Evolutionary conservation across 1,284 basidiomycete species (phyloP).

Genomic region (Ustilago xerochloae): DNA sequence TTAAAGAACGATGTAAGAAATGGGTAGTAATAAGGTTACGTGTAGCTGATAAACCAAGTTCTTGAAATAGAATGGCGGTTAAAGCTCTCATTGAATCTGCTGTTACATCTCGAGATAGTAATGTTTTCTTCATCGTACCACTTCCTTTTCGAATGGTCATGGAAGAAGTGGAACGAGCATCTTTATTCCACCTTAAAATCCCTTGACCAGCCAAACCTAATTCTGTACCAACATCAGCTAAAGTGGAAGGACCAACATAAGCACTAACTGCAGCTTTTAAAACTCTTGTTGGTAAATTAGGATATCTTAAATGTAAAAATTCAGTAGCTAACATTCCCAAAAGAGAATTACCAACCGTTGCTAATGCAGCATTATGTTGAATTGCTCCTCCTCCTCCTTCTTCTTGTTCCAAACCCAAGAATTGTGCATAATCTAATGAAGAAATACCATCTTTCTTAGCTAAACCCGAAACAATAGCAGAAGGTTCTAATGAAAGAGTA

Average conservation of each 20-base stretch:
- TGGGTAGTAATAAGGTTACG: slow-evolving; percentile 52
- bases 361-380: slow-evolving; percentile 82
- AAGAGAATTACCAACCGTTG: slow-evolving; percentile 85
- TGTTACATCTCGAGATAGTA: slow-evolving; percentile 58
- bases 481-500: slow-evolving; percentile 31
- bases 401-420: slow-evolving; percentile 2
- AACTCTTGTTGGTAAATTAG: slow-evolving; percentile 89
- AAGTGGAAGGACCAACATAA: slow-evolving; percentile 86
- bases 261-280: slow-evolving; percentile 89
- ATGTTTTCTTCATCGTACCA: too few relatives aligned
- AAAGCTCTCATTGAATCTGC: slow-evolving; percentile 71
- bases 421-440: slow-evolving; percentile 33
- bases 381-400: slow-evolving; percentile 14
- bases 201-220: slow-evolving; percentile 66
- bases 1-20: slow-evolving; percentile 69
- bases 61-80: slow-evolving; percentile 72
- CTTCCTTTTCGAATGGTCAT: slow-evolving; percentile 10
- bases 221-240: slow-evolving; percentile 81
- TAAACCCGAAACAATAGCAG: slow-evolving; percentile 17
- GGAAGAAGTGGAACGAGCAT: slow-evolving; percentile 62
- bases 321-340: slow-evolving; percentile 92
- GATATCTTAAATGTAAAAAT: slow-evolving; percentile 83
- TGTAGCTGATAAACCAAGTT: slow-evolving; percentile 62
- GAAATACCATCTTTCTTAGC: slow-evolving; percentile 21
- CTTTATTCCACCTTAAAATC: slow-evolving; percentile 70